phyloP scores from a whole-genome alignment of 495 filamentous ascomycete species.

The Xylaria venustula region DNA sequence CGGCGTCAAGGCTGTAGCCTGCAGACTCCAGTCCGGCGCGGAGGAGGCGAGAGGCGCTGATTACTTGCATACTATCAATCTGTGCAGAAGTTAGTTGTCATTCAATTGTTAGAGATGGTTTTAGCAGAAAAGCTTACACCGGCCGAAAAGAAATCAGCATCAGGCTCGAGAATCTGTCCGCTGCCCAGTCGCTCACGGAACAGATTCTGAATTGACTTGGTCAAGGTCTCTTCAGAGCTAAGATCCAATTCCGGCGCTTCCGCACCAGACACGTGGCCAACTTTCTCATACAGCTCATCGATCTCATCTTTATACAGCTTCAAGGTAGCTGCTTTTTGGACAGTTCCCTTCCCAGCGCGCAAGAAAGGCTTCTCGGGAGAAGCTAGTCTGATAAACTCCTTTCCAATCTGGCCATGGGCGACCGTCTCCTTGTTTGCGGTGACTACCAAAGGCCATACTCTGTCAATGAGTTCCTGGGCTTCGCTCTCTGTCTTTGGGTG shows the following conservation, averaged over 20 bases:
- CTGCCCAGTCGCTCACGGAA: conserved; percentile 30
- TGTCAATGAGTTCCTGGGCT: conserved; percentile 33
- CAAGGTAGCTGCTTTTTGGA: conserved; percentile 46
- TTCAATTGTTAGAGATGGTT: background rate
- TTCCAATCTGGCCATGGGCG: conserved; percentile 42
- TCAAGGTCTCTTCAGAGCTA: conserved; percentile 28
- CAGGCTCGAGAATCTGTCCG: conserved; percentile 28
- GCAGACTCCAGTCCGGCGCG: conserved; percentile 30
- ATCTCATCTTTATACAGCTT: conserved; percentile 55
- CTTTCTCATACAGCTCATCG: conserved; percentile 44
- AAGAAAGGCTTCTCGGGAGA: conserved; percentile 50
- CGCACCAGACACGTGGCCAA: conserved; percentile 14
- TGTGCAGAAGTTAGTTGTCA: conserved; percentile 34
- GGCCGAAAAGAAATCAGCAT: conserved; percentile 43
- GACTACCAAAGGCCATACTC: conserved; percentile 41
- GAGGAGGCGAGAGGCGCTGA: conserved; percentile 38
- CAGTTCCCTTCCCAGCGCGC: conserved; percentile 56
- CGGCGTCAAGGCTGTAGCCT: conserved; percentile 25
- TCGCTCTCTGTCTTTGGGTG: conserved; percentile 26
- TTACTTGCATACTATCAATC: conserved; percentile 55
- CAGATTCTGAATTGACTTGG: conserved; percentile 32
- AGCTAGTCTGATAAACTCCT: conserved; percentile 42
- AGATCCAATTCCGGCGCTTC: conserved; percentile 29
- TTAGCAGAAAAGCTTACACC: conserved; percentile 18
- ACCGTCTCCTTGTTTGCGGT: conserved; percentile 48